Base-by-base conservation (phyloP, 2,329 filamentous ascomycete species). In the Hansfordia pulvinata region DNA sequence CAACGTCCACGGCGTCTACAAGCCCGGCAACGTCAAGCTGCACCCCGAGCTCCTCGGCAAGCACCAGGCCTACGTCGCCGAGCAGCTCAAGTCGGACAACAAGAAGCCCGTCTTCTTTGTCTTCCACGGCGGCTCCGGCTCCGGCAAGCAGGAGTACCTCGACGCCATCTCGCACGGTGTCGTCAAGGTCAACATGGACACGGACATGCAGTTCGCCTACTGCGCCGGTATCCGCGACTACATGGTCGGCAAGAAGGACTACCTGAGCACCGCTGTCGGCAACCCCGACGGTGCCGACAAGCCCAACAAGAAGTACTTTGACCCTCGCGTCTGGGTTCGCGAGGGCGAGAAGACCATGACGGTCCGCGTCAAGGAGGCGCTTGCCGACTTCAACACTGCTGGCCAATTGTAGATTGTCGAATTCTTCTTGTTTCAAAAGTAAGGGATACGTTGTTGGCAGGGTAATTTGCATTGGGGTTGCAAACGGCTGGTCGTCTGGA, bases 131-230 rank as follows among this genome's bases (percentile, higher is more conserved):
- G 90, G 90, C 47, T 93, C 83, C 38, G 90, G 90, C 42, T 92
- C 82, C 40, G 69, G 70, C 54, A 92, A 93, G 68, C 60, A 83
- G 44, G 90, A 98, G 64, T 98, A 81, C 71, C 68, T 65, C 37
- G 74, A 84, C 45, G 88, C 86, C 51, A 94, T 94, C 58, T 62
- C 64, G 52, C 80, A 88, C 59, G 90, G 90, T 68, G 88, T 98
- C 44, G 79, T 94, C 65, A 98, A 98, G 78, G 90, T 98, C 62
- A 98, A 98, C 69, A 69, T 98, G 47, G 90, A 98, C 62, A 98
- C 90, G 26, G 90, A 98, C 53, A 72, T 96, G 61, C 88, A 96
- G 69, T 93, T 76, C 58, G 86, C 88, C 33, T 98, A 96, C 71
- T 70, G 90, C 41, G 62, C 63, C 35, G 90, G 90, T 62, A 80